These are phyloP conservation scores for Xylaria sp. DNA, from an alignment of 2,329 filamentous ascomycete species.

Conservation along the genomic window DNA sequence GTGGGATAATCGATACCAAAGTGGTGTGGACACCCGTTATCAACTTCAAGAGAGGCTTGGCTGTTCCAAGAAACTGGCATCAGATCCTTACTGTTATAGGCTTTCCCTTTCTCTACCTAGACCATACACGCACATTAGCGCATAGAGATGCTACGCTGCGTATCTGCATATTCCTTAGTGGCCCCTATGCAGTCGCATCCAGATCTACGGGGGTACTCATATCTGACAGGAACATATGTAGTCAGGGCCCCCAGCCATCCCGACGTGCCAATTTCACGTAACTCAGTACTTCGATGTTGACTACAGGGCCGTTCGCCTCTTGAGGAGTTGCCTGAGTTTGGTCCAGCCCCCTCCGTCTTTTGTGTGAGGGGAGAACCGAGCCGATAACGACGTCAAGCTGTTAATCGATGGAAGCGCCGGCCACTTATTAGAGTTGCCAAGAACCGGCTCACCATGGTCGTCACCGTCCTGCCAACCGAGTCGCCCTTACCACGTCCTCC, in stretches of 20 bases:
- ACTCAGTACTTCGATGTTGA: constrained; percentile 7
- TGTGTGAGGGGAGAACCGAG: constrained; percentile 7
- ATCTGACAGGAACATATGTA: constrained; percentile 28
- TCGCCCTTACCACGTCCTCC: constrained; percentile 31
- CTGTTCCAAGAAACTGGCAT: constrained; percentile 18
- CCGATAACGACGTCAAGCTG: constrained; percentile 15
- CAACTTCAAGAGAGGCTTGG: constrained; percentile 1
- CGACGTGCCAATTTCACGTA: constrained; percentile 11
- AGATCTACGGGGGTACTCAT: constrained; percentile 17
- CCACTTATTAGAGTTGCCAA: constrained; percentile 27
- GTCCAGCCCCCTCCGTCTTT: constrained; percentile 6
- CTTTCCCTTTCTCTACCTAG: background rate
- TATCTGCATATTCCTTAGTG: constrained; percentile 21
- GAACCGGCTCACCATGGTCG: constrained; percentile 26
- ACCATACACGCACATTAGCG: constrained; percentile 14
- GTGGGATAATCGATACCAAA: background rate
- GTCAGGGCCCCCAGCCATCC: constrained; percentile 26
- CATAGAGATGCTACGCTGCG: constrained; percentile 9
- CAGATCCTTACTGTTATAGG: constrained; percentile 29
- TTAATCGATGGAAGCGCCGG: constrained; percentile 31
- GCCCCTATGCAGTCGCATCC: constrained; percentile 8
- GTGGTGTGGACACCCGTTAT: constrained; percentile 9
- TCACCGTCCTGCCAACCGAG: constrained; percentile 31
- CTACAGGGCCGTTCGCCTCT: constrained; percentile 1
- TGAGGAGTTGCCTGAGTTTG: constrained; percentile 6